A percentile compares a stretch with the other conserved stretches of the same genome.
Conservation (phyloP, 306 rosid species). For the Cicer bijugum region DNA sequence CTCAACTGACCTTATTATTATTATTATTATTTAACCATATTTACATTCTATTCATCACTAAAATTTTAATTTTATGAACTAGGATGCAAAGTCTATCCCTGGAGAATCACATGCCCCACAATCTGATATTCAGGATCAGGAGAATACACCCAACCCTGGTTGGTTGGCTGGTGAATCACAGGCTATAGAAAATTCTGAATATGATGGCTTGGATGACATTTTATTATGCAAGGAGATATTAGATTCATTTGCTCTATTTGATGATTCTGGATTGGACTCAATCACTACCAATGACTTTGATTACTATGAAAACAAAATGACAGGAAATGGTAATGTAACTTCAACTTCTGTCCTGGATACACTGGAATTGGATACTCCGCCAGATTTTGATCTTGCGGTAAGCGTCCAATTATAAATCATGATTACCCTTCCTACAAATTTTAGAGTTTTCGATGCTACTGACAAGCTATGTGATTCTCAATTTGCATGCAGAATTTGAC, state of each 20-base stretch:
- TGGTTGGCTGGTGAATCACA: slow-evolving; percentile 86
- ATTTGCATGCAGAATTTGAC: slow-evolving; percentile 62
- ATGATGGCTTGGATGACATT: slow-evolving; percentile 57
- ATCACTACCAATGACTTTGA: slow-evolving; percentile 32
- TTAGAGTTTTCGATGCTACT: slow-evolving; percentile 12
- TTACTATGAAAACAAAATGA: slow-evolving; percentile 29
- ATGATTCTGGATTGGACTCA: slow-evolving; percentile 45
- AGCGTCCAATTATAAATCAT: slow-evolving; percentile 41
- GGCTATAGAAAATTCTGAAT: slow-evolving; percentile 51
- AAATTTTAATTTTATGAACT: slow-evolving; percentile 29
- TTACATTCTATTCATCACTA: slow-evolving; percentile 31
- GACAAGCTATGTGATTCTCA: slow-evolving; percentile 27
- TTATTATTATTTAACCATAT: neutral
- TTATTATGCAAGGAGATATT: slow-evolving; percentile 74
- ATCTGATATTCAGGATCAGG: slow-evolving; percentile 41
- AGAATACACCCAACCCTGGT: slow-evolving; percentile 40
- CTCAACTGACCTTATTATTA: neutral
- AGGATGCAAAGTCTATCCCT: slow-evolving; percentile 54
- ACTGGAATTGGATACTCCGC: slow-evolving; percentile 72
- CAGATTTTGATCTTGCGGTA: slow-evolving; percentile 78
- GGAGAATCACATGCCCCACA: slow-evolving; percentile 45
- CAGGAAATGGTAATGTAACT: slow-evolving; percentile 36
- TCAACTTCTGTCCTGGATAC: slow-evolving; percentile 59
- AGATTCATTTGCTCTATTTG: slow-evolving; percentile 43
- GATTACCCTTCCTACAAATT: slow-evolving; percentile 28